Evolutionary conservation across 495 filamentous ascomycete genomes (phyloP).

Genomic region (Hypoxylon fuscum): DNA sequence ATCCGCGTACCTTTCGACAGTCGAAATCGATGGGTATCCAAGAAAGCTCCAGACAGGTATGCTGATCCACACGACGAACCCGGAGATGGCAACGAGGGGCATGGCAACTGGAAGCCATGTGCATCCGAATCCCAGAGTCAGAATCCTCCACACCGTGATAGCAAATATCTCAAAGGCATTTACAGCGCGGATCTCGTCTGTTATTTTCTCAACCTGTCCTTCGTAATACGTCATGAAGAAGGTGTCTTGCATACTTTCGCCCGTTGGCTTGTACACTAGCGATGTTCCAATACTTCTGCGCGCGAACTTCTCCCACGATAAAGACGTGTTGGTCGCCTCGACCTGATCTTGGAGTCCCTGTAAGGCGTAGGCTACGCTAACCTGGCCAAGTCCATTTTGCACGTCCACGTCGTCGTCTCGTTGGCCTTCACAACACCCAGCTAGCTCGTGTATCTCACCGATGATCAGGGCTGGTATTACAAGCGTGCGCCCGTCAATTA

Average conservation of each 20-base stretch:
- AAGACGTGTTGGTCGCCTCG: slow-evolving; percentile 7
- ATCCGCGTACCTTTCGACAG: slow-evolving; percentile 6
- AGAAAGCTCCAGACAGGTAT: slow-evolving; percentile 3
- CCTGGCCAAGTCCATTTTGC: slow-evolving; percentile 9
- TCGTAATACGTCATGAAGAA: slow-evolving; percentile 7
- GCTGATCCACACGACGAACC: slow-evolving; percentile 8
- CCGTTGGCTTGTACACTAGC: slow-evolving; percentile 5
- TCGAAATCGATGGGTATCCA: slow-evolving; percentile 9
- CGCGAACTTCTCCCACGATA: slow-evolving; percentile 14
- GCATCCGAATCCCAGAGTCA: slow-evolving; percentile 11
- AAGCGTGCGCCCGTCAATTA: slow-evolving; percentile 9
- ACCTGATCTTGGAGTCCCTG: slow-evolving; percentile 11
- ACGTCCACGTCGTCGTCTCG: slow-evolving; percentile 11
- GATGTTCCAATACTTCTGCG: slow-evolving; percentile 6
- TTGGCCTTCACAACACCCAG: slow-evolving; percentile 6
- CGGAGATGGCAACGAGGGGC: slow-evolving; percentile 5
- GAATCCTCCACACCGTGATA: slow-evolving; percentile 12
- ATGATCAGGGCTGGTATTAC: slow-evolving; percentile 12
- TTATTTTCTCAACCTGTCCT: slow-evolving; percentile 13
- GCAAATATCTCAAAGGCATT: slow-evolving; percentile 8
- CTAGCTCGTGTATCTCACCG: slow-evolving; percentile 13
- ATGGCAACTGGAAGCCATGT: slow-evolving; percentile 15
- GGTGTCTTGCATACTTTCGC: slow-evolving; percentile 14
- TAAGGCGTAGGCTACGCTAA: slow-evolving; percentile 6
- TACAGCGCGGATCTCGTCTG: slow-evolving; percentile 16